phyloP scores from a whole-genome alignment of 2,329 filamentous ascomycete genomes.

The Teratosphaeria zuluensis region DNA sequence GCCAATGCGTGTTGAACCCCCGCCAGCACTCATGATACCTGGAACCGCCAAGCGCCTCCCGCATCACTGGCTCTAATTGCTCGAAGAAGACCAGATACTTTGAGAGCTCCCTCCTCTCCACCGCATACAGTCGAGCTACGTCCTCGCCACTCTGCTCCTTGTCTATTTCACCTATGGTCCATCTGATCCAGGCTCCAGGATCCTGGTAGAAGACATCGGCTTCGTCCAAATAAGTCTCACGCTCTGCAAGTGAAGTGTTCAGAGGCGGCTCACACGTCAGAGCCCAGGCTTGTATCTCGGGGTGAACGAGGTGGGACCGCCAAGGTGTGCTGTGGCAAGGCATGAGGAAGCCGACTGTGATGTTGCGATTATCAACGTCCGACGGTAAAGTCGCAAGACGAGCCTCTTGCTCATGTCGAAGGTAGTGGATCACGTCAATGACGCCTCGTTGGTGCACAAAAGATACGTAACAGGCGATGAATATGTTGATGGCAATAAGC shows the following conservation, averaged over 20 bases:
- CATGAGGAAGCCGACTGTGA: conserved; percentile 70
- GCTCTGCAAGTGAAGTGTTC: conserved; percentile 51
- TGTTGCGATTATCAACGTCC: conserved; percentile 16
- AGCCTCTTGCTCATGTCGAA: conserved; percentile 50
- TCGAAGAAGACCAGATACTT: conserved; percentile 46
- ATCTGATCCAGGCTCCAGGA: conserved; percentile 36
- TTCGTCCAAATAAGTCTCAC: conserved; percentile 70
- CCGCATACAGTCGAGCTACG: not conserved
- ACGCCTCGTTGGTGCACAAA: conserved; percentile 73
- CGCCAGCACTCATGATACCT: conserved; percentile 50
- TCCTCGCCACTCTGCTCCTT: conserved; percentile 1
- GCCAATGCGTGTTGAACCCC: conserved; percentile 52
- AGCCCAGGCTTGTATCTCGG: conserved; percentile 67
- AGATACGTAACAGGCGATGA: conserved; percentile 64
- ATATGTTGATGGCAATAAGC: conserved; percentile 56
- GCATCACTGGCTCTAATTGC: conserved; percentile 44
- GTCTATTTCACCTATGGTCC: not conserved
- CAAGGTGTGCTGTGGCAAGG: conserved; percentile 95
- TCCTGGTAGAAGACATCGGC: conserved; percentile 79
- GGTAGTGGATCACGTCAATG: conserved; percentile 60
- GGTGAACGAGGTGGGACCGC: conserved; percentile 76
- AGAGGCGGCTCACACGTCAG: conserved; percentile 86
- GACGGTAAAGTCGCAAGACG: conserved; percentile 6
- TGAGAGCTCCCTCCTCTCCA: conserved; percentile 28
- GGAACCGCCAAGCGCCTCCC: conserved; percentile 33